A percentile compares a stretch with the other conserved stretches of the same genome.
These are phyloP conservation scores for Phytophthora kernoviae DNA, from an alignment of 352 stramenopile species.

Conservation along the genomic window DNA sequence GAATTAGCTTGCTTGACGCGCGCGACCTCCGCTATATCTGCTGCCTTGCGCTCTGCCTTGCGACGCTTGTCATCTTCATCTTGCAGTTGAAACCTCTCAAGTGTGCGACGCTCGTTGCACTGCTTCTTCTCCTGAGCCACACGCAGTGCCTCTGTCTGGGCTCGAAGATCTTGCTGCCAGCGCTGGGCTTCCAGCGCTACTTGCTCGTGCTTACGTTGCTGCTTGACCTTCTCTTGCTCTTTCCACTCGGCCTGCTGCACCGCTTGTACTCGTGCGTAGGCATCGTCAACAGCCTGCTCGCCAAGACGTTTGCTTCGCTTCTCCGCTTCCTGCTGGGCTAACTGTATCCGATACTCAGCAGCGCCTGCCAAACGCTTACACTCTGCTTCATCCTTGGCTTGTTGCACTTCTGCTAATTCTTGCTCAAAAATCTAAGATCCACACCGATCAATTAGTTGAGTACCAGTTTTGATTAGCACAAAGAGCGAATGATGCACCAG, in stretches of 20 bases:
- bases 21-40: constrained; percentile 47
- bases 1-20: constrained; percentile 58
- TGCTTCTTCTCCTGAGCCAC: constrained; percentile 43
- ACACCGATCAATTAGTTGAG: neutral
- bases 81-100: constrained; percentile 46
- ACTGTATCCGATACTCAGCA: constrained; percentile 41
- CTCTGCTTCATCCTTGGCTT: constrained; percentile 54
- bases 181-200: constrained; percentile 46
- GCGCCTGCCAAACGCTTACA: constrained; percentile 44
- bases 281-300: constrained; percentile 39
- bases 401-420: constrained; percentile 55
- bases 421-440: constrained; percentile 56
- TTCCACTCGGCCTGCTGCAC: constrained; percentile 49
- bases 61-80: constrained; percentile 53
- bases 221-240: constrained; percentile 42
- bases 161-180: constrained; percentile 49
- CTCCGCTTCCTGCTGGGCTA: constrained; percentile 48
- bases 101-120: constrained; percentile 44
- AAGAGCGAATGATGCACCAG: neutral
- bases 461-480: neutral
- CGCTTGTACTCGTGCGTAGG: constrained; percentile 43
- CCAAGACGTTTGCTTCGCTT: constrained; percentile 34
- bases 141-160: constrained; percentile 40
- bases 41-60: constrained; percentile 51
- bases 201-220: constrained; percentile 30